Evolutionary conservation across 257 asterid genomes (phyloP), one percentile per base, ranked within the genome.

Genomic region (Fraxinus anomala): DNA sequence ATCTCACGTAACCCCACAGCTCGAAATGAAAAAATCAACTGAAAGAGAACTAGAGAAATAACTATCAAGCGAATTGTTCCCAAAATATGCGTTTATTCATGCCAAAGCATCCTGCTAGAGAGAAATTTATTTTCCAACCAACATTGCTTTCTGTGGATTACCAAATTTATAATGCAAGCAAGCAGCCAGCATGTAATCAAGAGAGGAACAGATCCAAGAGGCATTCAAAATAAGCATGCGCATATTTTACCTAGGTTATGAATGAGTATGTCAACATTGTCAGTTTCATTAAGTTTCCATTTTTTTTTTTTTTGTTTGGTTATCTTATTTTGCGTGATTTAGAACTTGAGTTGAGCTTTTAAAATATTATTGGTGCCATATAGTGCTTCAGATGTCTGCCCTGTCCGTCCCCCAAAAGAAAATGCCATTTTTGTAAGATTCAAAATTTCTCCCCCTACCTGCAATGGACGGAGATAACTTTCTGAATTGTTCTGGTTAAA

Each of bases 41-140:
- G 31, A 70, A 56, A 24, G 81, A 70, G 61, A 77, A 24, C 34
- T 63, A 26, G 61, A 36, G 39, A 77, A 19, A 70, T 70, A 56
- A 69, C 33, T 37, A 10, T 24, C 12, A 37, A 10, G 81, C 63
- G 26, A 66, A 28, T 56, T 76, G 74, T 72, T 67, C 2, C 30
- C 54, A 23, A 63, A 5, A 8, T 26, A 24, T 26, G 33, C 12
- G 36, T 63, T 26, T 63, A 11, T 63, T 26, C 69, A 63, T 63
- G 69, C 34, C 66, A 59, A 59, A 26, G 31, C 31, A 63, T 26
- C 17, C 7, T 56, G 24, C 33, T 12, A 26, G 19, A 10, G 69
- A 63, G 13, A 61, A 63, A 23, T 24, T 63, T 63, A 8, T 63
- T 61, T 63, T 23, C 34, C 14, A 40, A 40, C 49, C 49, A 63